A percentile compares a stretch with the other conserved stretches of the same genome.
phyloP scores from a whole-genome alignment of 139 green algal species.

The Tetraselmis chui region DNA sequence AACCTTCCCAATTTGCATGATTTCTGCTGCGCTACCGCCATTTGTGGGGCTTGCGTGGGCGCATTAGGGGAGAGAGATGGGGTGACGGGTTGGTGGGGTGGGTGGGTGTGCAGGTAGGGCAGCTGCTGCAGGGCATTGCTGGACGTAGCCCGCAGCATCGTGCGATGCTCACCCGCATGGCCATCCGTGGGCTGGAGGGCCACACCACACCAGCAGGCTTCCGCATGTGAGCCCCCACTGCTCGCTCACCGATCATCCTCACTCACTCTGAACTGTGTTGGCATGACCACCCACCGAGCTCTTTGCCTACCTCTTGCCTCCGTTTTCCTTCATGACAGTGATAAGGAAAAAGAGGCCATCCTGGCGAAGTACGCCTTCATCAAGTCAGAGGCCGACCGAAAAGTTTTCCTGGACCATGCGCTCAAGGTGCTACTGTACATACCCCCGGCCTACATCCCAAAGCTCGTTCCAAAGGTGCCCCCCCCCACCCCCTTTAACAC shows the following conservation, averaged over 20 bases:
- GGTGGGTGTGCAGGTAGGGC: conserved; percentile 35
- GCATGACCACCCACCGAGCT: too few relatives aligned
- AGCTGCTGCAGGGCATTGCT: conserved; percentile 42
- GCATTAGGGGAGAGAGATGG: background rate
- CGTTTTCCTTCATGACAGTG: too few relatives aligned
- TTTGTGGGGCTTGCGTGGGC: background rate
- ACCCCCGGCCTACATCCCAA: conserved; percentile 16
- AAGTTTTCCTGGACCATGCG: conserved; percentile 47
- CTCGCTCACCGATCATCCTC: too few relatives aligned
- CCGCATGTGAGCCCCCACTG: background rate
- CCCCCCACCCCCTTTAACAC: too few relatives aligned
- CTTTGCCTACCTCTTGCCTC: too few relatives aligned
- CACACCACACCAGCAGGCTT: background rate
- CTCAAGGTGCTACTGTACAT: conserved; percentile 66
- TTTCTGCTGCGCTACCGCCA: too few relatives aligned
- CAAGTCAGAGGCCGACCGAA: conserved; percentile 18
- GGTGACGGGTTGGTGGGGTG: background rate
- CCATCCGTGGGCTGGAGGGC: conserved; percentile 24
- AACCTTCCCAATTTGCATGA: too few relatives aligned
- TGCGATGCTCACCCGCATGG: conserved; percentile 58
- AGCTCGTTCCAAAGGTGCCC: background rate
- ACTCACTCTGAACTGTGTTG: too few relatives aligned
- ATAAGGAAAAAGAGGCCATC: conserved; percentile 3
- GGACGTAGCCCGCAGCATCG: conserved; percentile 36
- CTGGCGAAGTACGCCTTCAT: conserved; percentile 25